Conservation (phyloP, 495 filamentous ascomycete genomes). For the Trichocladium antarcticum region DNA sequence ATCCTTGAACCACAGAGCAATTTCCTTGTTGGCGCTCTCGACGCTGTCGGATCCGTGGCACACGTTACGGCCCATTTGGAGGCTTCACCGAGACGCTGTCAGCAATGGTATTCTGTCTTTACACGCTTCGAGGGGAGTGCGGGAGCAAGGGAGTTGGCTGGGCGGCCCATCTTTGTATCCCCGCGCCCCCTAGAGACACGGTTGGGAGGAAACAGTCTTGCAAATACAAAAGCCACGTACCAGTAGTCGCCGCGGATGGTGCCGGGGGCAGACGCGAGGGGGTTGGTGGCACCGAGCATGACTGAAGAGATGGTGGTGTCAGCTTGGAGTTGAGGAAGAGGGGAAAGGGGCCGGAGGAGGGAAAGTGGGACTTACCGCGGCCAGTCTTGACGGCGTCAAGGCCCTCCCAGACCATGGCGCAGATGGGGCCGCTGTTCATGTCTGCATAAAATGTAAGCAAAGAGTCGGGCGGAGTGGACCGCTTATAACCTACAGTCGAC, state of each 20-base stretch:
- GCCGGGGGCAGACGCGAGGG: slow-evolving; percentile 79
- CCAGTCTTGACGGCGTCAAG: slow-evolving; percentile 96
- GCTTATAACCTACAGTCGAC: slow-evolving; percentile 57
- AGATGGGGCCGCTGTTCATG: slow-evolving; percentile 94
- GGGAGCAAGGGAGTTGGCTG: too few species aligned
- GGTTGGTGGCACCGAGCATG: slow-evolving; percentile 97
- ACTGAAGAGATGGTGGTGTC: slow-evolving; percentile 33
- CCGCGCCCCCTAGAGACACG: too few species aligned
- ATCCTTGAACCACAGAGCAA: slow-evolving; percentile 88
- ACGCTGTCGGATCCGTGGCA: slow-evolving; percentile 98
- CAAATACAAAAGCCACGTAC: too few species aligned
- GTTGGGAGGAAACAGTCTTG: too few species aligned
- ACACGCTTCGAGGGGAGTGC: too few species aligned
- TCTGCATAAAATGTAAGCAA: slow-evolving; percentile 44
- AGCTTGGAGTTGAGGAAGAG: not conserved
- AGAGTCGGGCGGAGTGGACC: not conserved
- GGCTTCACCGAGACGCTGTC: slow-evolving; percentile 7
- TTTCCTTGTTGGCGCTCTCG: slow-evolving; percentile 99
- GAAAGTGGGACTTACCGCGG: slow-evolving; percentile 49
- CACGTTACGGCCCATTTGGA: slow-evolving; percentile 92
- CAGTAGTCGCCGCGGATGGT: slow-evolving; percentile 79
- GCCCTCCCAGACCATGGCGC: slow-evolving; percentile 98
- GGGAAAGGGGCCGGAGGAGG: not conserved
- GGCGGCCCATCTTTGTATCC: too few species aligned
- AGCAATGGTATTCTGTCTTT: too few species aligned